Base-by-base conservation (phyloP, 176 grass and related monocot genomes). In the Miscanthus lutarioriparius region DNA sequence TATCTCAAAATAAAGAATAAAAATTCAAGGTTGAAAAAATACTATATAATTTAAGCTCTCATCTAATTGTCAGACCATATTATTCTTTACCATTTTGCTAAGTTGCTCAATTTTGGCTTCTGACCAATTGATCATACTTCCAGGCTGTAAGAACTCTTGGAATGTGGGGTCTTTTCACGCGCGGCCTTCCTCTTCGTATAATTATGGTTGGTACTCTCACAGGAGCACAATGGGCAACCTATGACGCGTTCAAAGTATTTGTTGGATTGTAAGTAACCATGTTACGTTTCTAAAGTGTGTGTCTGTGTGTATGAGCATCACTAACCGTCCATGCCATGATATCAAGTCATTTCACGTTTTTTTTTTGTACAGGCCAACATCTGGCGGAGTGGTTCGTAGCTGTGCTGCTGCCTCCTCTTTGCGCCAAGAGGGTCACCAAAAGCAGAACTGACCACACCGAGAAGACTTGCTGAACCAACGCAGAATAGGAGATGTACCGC, bases 151-250 rank as follows among this genome's bases (percentile, higher is more conserved):
- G 73, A 78, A 92, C 88, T 30, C 82, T 95, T 79, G 95, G 95
- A 44, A 72, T 95, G 40, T 87, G 87, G 92, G 89, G 90, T n/a
- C 84, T 97, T 76, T 85, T 98, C 74, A 95, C 89, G 3, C 92
- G 96, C 8, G 96, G 92, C 54, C 92, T 98, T 88, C 91, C 85
- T 7, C 91, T 98, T 81, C 86, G 96, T 23, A 93, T 98, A 62
- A 85, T 93, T 67, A 98, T 98, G 96, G 82, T 95, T 0, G 96
- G 96, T 25, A 85, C 91, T 32, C 87, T 98, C 23, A 92, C 96
- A 8, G 96, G 92, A 88, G 91, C 81, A 0, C 96, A 95, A 44
- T 98, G 96, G 96, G 87, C 85, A 84, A 45, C 89, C 17, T 98
- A 98, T 35, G 92, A 98, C 37, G 78, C 95, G 0, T 98, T 95